Evolutionary conservation across 2,329 filamentous ascomycete genomes (phyloP), one percentile per base, ranked within the genome.

Genomic region (Metarhizium album): DNA sequence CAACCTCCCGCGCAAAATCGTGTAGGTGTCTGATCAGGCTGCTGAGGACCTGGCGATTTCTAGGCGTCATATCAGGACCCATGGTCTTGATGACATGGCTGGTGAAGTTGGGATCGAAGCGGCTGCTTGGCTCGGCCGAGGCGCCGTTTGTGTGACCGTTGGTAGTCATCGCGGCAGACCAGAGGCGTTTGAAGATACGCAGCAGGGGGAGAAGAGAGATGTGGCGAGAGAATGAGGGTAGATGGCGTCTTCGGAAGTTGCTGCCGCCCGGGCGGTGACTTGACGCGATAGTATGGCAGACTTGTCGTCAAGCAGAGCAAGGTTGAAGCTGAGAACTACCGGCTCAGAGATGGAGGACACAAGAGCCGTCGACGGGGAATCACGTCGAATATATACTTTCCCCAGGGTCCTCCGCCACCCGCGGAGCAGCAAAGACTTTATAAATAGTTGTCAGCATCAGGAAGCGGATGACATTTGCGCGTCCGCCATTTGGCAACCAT

Each of bases 51-150:
- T 79, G 71, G 53, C 82, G 77, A 60, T 81, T 77, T 53, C 86
- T 75, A 52, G 84, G 79, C 48, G 76, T 71, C 13, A 81, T 80
- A 60, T 86, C 81, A 59, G 84, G 82, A 49, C 84, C 81, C 74
- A 88, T 89, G 59, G 82, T 76, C 56, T 86, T 78, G 63, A 90
- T 74, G 68, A 89, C 84, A 66, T 82, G 76, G 59, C 82, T 69
- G 49, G 87, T 91, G 73, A 90, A 90, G 70, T 77, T 79, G 59
- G 86, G 86, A 66, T 91, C 86, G 71, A 87, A 89, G 65, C 70
- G 58, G 64, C 54, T 49, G 37, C 22, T 37, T 35, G 45, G 23
- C 27, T n/a, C 27, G 48, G 60, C 43, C 48, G 57, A 54, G 37
- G 60, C 56, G 47, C 55, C 58, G 56, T 57, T 59, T 48, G 60